Base-by-base conservation (phyloP, 2,329 filamentous ascomycete genomes). In the Xylaria sp. region DNA sequence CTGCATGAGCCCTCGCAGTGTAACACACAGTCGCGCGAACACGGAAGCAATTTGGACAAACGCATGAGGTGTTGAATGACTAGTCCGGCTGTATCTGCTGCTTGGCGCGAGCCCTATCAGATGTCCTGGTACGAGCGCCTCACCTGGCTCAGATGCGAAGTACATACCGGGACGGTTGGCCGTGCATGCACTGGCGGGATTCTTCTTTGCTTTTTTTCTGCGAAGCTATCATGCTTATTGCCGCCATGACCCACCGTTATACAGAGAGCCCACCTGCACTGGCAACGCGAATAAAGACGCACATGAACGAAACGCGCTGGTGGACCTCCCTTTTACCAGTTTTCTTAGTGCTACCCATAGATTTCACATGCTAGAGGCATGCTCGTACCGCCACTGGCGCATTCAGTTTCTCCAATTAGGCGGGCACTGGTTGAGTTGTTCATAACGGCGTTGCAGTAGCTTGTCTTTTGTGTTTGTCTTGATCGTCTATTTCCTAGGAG, bases 401-500 rank as follows among this genome's bases (percentile, higher is more conserved):
- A 18, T 63, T 46, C 15, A 39, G 55, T 59, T 58, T 48, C 58
- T 62, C 58, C n/a, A 69, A 44, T 10, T 31, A n/a, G 52, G 18
- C 23, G 28, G 58, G 18, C 15, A 48, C 20, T 59, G 13, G 31
- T 60, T 59, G 51, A 41, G 23, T 54, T 55, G 13, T 56, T 59
- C 9, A 50, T 56, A 46, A 51, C 50, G 63, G 48, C 23, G 48
- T 63, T 54, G 67, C 31, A 63, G 63, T 39, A 54, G 50, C 18
- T 57, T 37, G 50, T 61, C 59, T 64, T 59, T 41, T 41, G 46
- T 7, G 31, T 25, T 46, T 15, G 55, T 34, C 50, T 63, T 54
- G 57, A 50, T 63, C 52, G 31, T 37, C 61, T 69, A 63, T 54
- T 67, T 52, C 37, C 72, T 69, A 39, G 82, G 72, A 28, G 87